Base-by-base conservation (phyloP, 129 eudicot genomes). In the carrot (Daucus carota) region DNA sequence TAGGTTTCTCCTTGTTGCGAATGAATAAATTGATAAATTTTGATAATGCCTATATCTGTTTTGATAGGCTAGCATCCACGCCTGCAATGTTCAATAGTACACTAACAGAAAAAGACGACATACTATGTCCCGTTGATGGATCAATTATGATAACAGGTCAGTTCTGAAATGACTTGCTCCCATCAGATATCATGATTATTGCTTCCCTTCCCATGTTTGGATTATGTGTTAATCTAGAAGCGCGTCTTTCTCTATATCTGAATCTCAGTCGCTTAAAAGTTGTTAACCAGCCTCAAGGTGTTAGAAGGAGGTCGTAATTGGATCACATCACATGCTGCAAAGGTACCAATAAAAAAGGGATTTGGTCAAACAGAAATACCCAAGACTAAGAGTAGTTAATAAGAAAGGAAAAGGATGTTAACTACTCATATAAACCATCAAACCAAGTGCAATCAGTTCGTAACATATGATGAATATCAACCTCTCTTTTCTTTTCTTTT, bases 11-110 rank as follows among this genome's bases (percentile, higher is more conserved):
- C 62, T 45, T 13, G 10, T 73, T 60, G 45, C 22, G 31, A 46
- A 11, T 42, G 28, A 42, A 76, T 14, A 57, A 41, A 48, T 22
- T 47, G 42, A 47, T 47, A 12, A 66, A n/a, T 32, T 77, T 45
- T 44, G n/a, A 43, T 14, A 40, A 38, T 46, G 17, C 20, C 13
- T n/a, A 28, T 66, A 42, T 43, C 7, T 29, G 8, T 24, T 81
- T 76, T 71, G 81, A 79, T 78, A 94, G 98, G 76, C 73, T 94
- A 77, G 97, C 98, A 68, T 88, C 98, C 73, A 94, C 98, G 1
- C 98, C 98, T 13, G 98, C 98, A 15, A 94, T 94, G 98, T 94
- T 94, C 86, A 91, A 87, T 79, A 89, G 93, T 76, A 91, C 96
- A 13, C 86, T 94, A 76, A 91, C 96, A 29, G 85, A 86, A 80